phyloP scores from a whole-genome alignment of 106 monocot genomes.

The Platanthera zijinensis region DNA sequence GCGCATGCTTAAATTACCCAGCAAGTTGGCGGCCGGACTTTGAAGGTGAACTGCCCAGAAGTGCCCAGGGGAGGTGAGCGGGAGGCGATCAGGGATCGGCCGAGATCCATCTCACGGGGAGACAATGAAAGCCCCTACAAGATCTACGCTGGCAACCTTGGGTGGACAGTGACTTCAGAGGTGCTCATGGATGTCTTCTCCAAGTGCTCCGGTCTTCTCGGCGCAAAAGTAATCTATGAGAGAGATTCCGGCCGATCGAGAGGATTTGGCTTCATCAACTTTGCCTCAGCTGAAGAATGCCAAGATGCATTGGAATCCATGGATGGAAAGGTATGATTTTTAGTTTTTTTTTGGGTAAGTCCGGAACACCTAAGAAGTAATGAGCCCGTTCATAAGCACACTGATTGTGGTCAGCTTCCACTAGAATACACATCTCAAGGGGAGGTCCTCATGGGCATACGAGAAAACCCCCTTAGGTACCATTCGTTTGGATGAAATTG shows the following conservation, averaged over 20 bases:
- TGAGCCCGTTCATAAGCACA: no score
- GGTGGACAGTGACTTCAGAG: constrained; percentile 61
- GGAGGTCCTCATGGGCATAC: no score
- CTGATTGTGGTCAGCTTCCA: no score
- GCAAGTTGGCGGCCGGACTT: constrained; percentile 65
- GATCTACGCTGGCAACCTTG: constrained; percentile 80
- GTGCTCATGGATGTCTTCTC: constrained; percentile 42
- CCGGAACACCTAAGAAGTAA: no score
- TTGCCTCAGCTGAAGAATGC: constrained; percentile 50
- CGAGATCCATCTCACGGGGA: constrained; percentile 17
- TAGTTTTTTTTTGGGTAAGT: neutral
- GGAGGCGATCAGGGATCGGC: constrained; percentile 36
- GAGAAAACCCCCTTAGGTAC: no score
- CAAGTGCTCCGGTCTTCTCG: constrained; percentile 46
- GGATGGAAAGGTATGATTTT: constrained; percentile 56
- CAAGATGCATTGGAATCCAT: constrained; percentile 51
- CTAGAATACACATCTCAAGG: no score
- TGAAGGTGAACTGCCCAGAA: constrained; percentile 94
- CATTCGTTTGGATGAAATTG: no score
- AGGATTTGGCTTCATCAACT: constrained; percentile 77
- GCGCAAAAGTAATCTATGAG: constrained; percentile 74
- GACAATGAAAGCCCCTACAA: constrained; percentile 65
- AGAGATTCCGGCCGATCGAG: constrained; percentile 59
- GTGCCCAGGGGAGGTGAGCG: constrained; percentile 79
- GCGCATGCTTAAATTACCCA: constrained; percentile 5